Evolutionary conservation across 1,284 basidiomycete species (phyloP).

Genomic region (Somion occarium): DNA sequence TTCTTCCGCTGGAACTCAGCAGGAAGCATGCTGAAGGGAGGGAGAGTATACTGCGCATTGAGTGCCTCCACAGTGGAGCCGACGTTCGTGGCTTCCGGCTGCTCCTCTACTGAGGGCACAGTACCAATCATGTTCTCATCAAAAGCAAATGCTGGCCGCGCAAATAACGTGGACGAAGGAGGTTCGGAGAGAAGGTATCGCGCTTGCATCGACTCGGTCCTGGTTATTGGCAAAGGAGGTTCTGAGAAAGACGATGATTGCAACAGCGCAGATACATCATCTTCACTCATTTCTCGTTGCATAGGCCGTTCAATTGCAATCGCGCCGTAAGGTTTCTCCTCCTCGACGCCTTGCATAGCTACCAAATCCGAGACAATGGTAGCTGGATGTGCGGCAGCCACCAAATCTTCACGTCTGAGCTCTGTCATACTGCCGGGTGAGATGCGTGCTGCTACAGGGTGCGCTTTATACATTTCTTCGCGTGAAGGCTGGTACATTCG

Average conservation of each 20-base stretch:
- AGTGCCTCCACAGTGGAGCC: slow-evolving; percentile 20
- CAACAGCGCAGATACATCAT: slow-evolving; percentile 9
- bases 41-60: slow-evolving; percentile 51
- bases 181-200: slow-evolving; percentile 5
- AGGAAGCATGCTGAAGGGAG: slow-evolving; percentile 58
- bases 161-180: slow-evolving; percentile 1
- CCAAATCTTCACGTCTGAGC: neutral
- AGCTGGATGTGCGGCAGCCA: neutral
- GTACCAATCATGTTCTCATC: neutral
- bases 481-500: too few species aligned
- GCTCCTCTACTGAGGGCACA: slow-evolving; percentile 17
- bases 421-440: too few species aligned
- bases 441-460: too few species aligned
- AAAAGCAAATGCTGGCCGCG: neutral
- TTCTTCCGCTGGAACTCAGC: slow-evolving; percentile 58
- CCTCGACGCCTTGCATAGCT: neutral
- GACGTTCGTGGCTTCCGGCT: slow-evolving; percentile 11
- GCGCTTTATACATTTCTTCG: too few species aligned
- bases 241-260: neutral
- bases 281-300: slow-evolving; percentile 7
- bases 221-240: slow-evolving; percentile 4
- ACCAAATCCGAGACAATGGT: neutral
- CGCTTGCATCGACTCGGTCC: neutral
- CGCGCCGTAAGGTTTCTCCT: neutral
- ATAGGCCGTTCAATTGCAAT: too few species aligned